These are phyloP conservation scores for Vicia faba DNA, from an alignment of 306 rosid species.

Conservation along the genomic window DNA sequence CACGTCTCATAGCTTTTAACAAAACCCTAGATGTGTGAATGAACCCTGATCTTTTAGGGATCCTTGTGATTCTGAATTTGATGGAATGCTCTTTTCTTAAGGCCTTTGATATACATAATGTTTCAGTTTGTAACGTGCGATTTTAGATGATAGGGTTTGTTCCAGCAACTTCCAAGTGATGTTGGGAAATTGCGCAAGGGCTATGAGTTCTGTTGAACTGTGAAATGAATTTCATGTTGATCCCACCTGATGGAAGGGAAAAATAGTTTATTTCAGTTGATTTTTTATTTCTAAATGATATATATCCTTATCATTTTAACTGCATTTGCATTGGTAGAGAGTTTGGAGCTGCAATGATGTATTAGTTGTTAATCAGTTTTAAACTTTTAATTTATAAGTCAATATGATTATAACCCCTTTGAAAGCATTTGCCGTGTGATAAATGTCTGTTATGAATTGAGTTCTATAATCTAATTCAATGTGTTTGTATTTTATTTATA, in stretches of 20 bases:
- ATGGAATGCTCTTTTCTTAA: background rate
- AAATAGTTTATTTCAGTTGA: conserved; percentile 20
- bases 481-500: too few relatives aligned
- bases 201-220: conserved; percentile 40
- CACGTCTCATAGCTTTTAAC: background rate
- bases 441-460: too few relatives aligned
- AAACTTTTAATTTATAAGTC: too few relatives aligned
- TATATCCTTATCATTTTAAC: too few relatives aligned
- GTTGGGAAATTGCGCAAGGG: conserved; percentile 51
- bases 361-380: too few relatives aligned
- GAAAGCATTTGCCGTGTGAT: too few relatives aligned
- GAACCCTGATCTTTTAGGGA: background rate
- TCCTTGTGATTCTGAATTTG: conserved; percentile 6
- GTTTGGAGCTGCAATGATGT: too few relatives aligned
- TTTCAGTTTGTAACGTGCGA: too few relatives aligned
- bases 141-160: background rate
- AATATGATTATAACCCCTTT: too few relatives aligned
- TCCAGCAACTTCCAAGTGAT: conserved; percentile 39
- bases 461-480: too few relatives aligned
- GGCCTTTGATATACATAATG: background rate
- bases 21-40: background rate
- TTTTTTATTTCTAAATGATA: too few relatives aligned
- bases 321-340: too few relatives aligned
- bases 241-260: conserved; percentile 42
- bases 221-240: conserved; percentile 32